phyloP scores from a whole-genome alignment of 495 filamentous ascomycete genomes.

The Cryomyces minteri region DNA sequence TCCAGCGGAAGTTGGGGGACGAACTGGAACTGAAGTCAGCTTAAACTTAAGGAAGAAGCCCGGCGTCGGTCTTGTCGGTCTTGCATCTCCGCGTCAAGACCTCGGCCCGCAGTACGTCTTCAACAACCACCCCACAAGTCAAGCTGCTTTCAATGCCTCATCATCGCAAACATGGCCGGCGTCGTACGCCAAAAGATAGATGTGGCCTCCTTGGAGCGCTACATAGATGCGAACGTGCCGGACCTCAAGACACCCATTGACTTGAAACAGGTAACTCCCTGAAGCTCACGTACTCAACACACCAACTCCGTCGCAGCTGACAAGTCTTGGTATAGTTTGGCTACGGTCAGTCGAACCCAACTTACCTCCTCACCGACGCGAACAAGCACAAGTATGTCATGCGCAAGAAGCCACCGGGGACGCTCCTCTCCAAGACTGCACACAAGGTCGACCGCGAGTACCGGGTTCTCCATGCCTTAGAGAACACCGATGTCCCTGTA shows the following conservation, averaged over 20 bases:
- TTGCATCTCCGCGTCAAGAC: no score
- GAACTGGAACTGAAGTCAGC: no score
- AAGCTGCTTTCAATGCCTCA: no score
- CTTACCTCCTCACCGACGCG: slow-evolving; percentile 65
- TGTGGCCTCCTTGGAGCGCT: slow-evolving; percentile 53
- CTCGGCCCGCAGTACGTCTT: no score
- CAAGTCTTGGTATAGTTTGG: slow-evolving; percentile 44
- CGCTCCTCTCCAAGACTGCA: slow-evolving; percentile 77
- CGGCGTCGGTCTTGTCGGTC: no score
- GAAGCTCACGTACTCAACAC: not conserved
- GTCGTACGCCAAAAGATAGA: slow-evolving; percentile 77
- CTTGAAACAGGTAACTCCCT: slow-evolving; percentile 58
- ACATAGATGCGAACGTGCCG: slow-evolving; percentile 56
- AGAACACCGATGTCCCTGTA: slow-evolving; percentile 64
- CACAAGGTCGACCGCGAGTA: slow-evolving; percentile 95
- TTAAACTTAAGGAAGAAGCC: no score
- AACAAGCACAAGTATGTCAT: slow-evolving; percentile 57
- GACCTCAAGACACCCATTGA: slow-evolving; percentile 64
- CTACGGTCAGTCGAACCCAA: slow-evolving; percentile 94
- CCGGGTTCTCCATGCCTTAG: slow-evolving; percentile 69
- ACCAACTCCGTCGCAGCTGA: not conserved
- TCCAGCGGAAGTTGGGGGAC: no score
- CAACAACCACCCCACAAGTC: no score
- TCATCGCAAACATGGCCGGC: slow-evolving; percentile 52
- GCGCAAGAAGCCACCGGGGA: slow-evolving; percentile 90